Evolutionary conservation across 2,329 filamentous ascomycete genomes (phyloP), one percentile per base, ranked within the genome.

Genomic region (Exophiala sideris): DNA sequence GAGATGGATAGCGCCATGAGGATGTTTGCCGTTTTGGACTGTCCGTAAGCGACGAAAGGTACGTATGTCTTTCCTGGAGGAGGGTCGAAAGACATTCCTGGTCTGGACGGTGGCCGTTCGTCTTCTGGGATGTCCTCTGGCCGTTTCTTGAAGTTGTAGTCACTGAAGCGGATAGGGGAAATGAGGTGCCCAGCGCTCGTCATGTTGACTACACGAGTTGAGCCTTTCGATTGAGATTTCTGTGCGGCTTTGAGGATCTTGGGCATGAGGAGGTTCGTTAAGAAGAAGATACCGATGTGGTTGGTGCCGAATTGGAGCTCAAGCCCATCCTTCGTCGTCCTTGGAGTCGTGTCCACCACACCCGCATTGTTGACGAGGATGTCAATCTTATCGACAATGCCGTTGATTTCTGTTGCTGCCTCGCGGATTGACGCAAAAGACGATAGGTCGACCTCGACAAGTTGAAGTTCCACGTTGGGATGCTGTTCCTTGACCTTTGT

Each of bases 1-100:
- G 72, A 67, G 59, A 77, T 65, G 1, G 67, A 70, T 3, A 74
- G 46, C 6, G 49, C 50, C 48, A 73, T 76, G 2, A 78, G 65
- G 8, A 78, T 62, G 54, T 78, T 75, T 0, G 78, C 78, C 3
- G 79, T 65, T 59, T 80, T 80, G 44, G 69, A 72, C 54, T 78
- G 73, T 0, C 72, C 76, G 56, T 76, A 76, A 2, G 70, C 69
- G 11, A 62, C 61, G 62, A 72, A 76, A 16, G 61, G 65, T 18
- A 54, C 62, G 60, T 74, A 75, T 1, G 65, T 62, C 34, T 53
- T 38, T 3, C 47, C 53, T 1, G 53, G 42, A 12, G 57, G 45
- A 12, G 57, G 52, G 34, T 56, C 57, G 6, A 62, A 66, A 2
- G 65, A 64, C 20, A 52, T 29, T 21, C 35, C 50, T 5, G 50